Evolutionary conservation across 257 asterid species (phyloP).

Genomic region (Nicotiana noctiflora): DNA sequence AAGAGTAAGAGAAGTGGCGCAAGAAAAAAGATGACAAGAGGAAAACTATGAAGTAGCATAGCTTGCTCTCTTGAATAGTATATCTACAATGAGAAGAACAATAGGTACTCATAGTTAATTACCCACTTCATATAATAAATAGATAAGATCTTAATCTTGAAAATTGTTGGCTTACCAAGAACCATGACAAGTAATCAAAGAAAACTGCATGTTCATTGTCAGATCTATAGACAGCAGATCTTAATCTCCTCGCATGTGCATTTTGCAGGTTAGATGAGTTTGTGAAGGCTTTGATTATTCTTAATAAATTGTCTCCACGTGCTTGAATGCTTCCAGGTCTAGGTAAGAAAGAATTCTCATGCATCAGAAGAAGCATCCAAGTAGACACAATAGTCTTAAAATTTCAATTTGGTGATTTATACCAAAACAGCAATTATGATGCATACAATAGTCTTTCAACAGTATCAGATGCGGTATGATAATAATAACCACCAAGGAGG

Average conservation of each 20-base stretch:
- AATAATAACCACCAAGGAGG: constrained; percentile 90
- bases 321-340: constrained; percentile 99
- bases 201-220: constrained; percentile 53
- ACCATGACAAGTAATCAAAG: constrained; percentile 65
- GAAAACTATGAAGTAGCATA: constrained; percentile 66
- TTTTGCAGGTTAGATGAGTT: constrained; percentile 68
- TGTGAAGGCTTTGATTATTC: constrained; percentile 71
- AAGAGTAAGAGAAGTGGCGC: constrained; percentile 67
- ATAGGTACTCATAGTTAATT: not conserved
- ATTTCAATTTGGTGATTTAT: constrained; percentile 29
- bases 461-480: constrained; percentile 92
- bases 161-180: constrained; percentile 54
- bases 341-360: constrained; percentile 15
- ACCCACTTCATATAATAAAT: not conserved
- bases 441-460: constrained; percentile 98
- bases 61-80: constrained; percentile 69
- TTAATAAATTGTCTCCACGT: constrained; percentile 84
- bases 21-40: constrained; percentile 63
- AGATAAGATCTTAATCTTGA: constrained; percentile 5
- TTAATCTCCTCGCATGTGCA: constrained; percentile 58
- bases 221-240: constrained; percentile 35
- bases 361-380: constrained; percentile 26
- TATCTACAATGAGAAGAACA: constrained; percentile 30
- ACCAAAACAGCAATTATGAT: constrained; percentile 54
- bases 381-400: constrained; percentile 10